These are phyloP conservation scores for Moricandia moricandioides DNA, from an alignment of 345 rosid species.

Conservation along the genomic window DNA sequence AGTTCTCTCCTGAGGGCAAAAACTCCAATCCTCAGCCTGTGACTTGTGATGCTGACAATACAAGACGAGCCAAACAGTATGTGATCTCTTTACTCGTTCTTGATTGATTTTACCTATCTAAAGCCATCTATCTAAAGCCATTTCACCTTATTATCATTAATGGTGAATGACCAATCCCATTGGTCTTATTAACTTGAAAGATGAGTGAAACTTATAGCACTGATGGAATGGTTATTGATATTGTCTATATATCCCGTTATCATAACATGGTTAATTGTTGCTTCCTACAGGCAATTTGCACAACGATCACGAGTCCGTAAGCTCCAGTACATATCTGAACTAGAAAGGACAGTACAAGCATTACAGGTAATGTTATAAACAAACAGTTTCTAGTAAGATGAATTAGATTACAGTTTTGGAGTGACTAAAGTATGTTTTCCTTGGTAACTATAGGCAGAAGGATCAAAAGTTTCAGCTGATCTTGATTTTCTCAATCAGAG, in stretches of 20 bases:
- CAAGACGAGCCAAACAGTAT: slow-evolving; percentile 91
- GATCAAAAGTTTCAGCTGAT: slow-evolving; percentile 77
- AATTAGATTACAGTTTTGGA: background rate
- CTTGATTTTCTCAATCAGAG: slow-evolving; percentile 85
- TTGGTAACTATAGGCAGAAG: slow-evolving; percentile 60
- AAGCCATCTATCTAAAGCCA: background rate
- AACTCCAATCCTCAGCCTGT: slow-evolving; percentile 22
- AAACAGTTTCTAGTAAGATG: background rate
- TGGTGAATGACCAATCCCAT: too few relatives aligned
- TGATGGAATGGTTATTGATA: too few relatives aligned
- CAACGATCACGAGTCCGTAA: slow-evolving; percentile 97
- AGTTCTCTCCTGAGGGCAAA: slow-evolving; percentile 55
- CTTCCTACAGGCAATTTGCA: slow-evolving; percentile 83
- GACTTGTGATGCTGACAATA: slow-evolving; percentile 55
- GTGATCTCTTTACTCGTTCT: slow-evolving; percentile 35
- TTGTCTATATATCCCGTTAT: background rate
- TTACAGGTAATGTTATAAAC: slow-evolving; percentile 61
- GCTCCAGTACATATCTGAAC: slow-evolving; percentile 98
- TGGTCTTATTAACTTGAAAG: too few relatives aligned
- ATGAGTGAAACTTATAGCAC: too few relatives aligned
- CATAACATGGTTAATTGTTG: background rate
- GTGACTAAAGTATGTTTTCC: background rate
- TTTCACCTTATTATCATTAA: too few relatives aligned
- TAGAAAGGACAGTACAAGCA: slow-evolving; percentile 94
- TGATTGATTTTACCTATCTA: background rate